phyloP scores from a whole-genome alignment of 2,329 filamentous ascomycete genomes.

The Beauveria caledonica region DNA sequence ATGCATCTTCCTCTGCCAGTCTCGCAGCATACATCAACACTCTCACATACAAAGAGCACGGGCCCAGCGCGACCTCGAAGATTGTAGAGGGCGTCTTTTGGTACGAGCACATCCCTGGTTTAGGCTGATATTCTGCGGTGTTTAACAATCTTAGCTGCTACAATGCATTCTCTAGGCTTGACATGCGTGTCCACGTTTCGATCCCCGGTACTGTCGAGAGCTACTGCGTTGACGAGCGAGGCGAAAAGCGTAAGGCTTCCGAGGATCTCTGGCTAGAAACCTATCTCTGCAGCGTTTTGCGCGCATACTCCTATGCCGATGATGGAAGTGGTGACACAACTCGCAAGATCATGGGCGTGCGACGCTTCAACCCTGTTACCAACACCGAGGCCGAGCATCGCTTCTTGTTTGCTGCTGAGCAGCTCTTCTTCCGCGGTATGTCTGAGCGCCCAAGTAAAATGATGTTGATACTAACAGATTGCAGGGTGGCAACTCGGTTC shows the following conservation, averaged over 20 bases:
- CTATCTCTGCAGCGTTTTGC: conserved; percentile 87
- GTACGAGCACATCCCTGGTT: conserved; percentile 36
- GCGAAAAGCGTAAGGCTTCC: conserved; percentile 86
- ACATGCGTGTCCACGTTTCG: conserved; percentile 97
- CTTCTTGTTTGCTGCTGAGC: conserved; percentile 89
- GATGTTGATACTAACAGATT: conserved; percentile 13
- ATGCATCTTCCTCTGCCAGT: conserved; percentile 95
- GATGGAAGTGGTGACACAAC: conserved; percentile 91
- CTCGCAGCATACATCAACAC: conserved; percentile 98
- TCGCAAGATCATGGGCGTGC: conserved; percentile 93
- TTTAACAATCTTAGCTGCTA: conserved; percentile 56
- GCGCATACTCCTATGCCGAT: conserved; percentile 94
- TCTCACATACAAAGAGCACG: conserved; percentile 79
- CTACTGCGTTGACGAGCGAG: conserved; percentile 94
- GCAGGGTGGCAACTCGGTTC: conserved; percentile 90
- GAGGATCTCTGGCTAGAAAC: conserved; percentile 96
- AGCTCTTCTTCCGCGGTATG: conserved; percentile 84
- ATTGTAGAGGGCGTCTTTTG: conserved; percentile 93
- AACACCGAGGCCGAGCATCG: conserved; percentile 98
- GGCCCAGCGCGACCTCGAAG: conserved; percentile 64
- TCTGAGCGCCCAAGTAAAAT: neutral
- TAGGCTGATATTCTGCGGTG: conserved; percentile 23
- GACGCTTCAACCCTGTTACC: conserved; percentile 93
- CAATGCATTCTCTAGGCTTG: conserved; percentile 95
- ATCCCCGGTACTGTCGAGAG: conserved; percentile 95